Evolutionary conservation across 2,329 filamentous ascomycete species (phyloP), one percentile per base, ranked within the genome.

Genomic region (Capronia coronata): DNA sequence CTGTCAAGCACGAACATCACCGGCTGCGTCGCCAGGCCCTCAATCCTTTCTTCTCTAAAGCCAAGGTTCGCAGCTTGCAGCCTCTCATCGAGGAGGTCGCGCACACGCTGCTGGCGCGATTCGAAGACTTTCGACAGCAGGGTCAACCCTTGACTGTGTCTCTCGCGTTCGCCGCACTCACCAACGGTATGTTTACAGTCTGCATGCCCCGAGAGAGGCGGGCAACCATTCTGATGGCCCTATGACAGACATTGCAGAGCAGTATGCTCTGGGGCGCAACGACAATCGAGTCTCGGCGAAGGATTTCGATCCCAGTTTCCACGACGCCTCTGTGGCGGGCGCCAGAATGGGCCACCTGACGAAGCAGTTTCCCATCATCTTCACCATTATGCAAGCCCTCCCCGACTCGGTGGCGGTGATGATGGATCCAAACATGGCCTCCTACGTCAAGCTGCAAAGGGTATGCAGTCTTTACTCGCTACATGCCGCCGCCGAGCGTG

Each of bases 81-180:
- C 53, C 57, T 21, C 48, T 61, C 22, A 56, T 64, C 30, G 60
- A 65, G 21, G 43, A 48, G 3, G 60, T 61, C 21, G 60, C 58
- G 5, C 48, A 48, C 19, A 57, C 54, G 30, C 40, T 65, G n/a
- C 43, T 47, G 2, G 22, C 27, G 10, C 46, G 51, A 13, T 41
- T 56, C 18, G 38, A 42, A 11, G 43, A 51, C 14, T 50, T 50
- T 19, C 35, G 38, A 23, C 38, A 27, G 10, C 6, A 6, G 25
- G 43, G 27, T 22, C 43, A 48, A 16, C 42, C 46, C 2, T 19
- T 55, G 10, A 40, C 27, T n/a, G 18, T 55, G 1, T 41, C 39
- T 2, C 11, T 53, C 19, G 60, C 65, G 0, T 70, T 68, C 42
- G 68, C 65, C 23, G 69, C 68, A 18, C 62, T 68, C 30, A 53